Base-by-base conservation (phyloP, 1,284 basidiomycete species). In the Sporisorium exsertum region DNA sequence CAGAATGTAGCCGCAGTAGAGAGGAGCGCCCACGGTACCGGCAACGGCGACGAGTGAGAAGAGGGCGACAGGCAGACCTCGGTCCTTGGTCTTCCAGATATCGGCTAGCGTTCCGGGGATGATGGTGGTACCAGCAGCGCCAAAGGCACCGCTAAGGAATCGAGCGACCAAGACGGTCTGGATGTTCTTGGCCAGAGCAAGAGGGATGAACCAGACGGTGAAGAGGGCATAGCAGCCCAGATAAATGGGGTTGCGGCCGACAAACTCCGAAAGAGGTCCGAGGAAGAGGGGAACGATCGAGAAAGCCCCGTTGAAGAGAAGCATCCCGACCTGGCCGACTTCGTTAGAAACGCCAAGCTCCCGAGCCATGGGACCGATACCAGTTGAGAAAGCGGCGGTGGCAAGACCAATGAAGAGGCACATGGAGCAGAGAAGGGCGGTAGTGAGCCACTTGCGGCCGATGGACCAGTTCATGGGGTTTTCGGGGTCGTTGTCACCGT, bases 1-100 rank as follows among this genome's bases (percentile, higher is more conserved):
- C 43, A 82, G 75, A 49, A 86, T 85, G 77, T 80, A 84, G 16
- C 80, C 79, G n/a, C 72, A 79, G 71, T 81, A 80, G 16, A 78
- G 61, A 20, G 82, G 81, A n/a, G 80, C 78, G 43, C 71, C 77
- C 32, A 81, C 72, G 42, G 82, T 82, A 55, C 71, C 74, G 45
- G 83, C 77, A 26, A 85, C 74, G 26, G 86, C 86, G 20, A 70
- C 65, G n/a, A 86, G 82, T 1, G 82, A 85, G 78, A 86, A 86
- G 62, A 79, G 77, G 5, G 74, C 69, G 72, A 85, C 83, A 16
- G 85, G 84, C 24, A 84, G 61, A 16, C 71, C 63, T 9, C 82
- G 78, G 40, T 86, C 80, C 54, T 72, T 66, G 6, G 84, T 82
- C 47, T 71, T 72, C 82, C 82, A 86, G 63, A 84, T 80, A 33